Base-by-base conservation (phyloP, 305 asterid genomes). In the Rubia tinctorum region DNA sequence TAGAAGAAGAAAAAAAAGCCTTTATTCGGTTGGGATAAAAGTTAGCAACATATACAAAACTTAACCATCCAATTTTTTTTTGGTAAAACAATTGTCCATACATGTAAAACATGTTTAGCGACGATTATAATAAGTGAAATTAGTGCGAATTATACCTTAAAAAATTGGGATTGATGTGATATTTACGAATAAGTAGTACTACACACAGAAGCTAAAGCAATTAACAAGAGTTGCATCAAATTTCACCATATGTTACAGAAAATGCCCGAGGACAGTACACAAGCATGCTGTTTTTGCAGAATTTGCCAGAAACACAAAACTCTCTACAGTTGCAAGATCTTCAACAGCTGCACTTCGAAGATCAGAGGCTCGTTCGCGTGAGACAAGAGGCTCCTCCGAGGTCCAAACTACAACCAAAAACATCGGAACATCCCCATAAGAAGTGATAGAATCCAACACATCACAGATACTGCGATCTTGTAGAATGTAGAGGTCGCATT, bases 331-430 rank as follows among this genome's bases (percentile, higher is more conserved):
- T 80, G 89, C 2, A 91, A 60, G 37, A 94, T 76, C 85, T 91
- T 91, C 86, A 91, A 78, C 71, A 94, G 99, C 87, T 94, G 98
- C 79, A 94, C 95, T 85, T 91, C 98, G 69, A 94, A 91, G 59
- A 90, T 72, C 66, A 94, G 78, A 40, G 95, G 93, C 90, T 94
- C 98, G 59, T 83, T 91, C 4, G 86, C 89, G 84, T 94, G 97
- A 72, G 98, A 90, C 86, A 91, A 74, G 63, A 94, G 96, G 85
- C 97, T 91, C 64, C 99, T 90, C 9, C 96, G 88, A 76, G 97
- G 98, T 61, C 98, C 98, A 84, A 88, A 93, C 98, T 93, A 91
- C 85, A 86, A 75, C n/a, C n/a, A n/a, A n/a, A n/a, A n/a, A n/a
- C n/a, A n/a, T 39, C 71, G 22, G 20, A 18, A 43, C 22, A 37